Evolutionary conservation across 208 protist genomes (phyloP), one percentile per base, ranked within the genome.

Genomic region (Trypanosoma avium): DNA sequence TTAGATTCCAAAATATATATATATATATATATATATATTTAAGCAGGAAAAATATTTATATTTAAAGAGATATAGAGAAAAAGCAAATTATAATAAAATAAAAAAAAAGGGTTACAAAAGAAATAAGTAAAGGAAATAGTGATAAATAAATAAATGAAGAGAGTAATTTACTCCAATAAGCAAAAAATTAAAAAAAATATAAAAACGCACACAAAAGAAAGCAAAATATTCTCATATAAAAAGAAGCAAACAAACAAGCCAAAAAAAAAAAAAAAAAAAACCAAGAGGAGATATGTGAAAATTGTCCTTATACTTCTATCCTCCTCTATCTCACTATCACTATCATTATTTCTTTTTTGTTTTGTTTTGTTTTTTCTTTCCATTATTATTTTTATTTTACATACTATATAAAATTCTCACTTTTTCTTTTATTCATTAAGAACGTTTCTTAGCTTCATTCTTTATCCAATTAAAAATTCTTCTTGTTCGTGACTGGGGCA

Each of bases 281-380:
- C n/a, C n/a, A n/a, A n/a, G n/a, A n/a, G n/a, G n/a, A n/a, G n/a
- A n/a, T n/a, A n/a, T n/a, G n/a, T n/a, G n/a, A n/a, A n/a, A n/a
- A n/a, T n/a, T n/a, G n/a, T n/a, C n/a, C n/a, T n/a, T n/a, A n/a
- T n/a, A n/a, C n/a, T n/a, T n/a, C n/a, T 42, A 42, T 24, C 22
- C 8, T 10, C 30, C 22, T 38, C 26, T 32, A 10, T 26, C 24
- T 12, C n/a, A 48, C 42, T 35, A 27, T 12, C 36, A 46, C 35
- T n/a, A 4, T 6, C n/a, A 4, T 8, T 52, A 2, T 21, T 36
- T 8, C 8, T 49, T 21, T 21, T 9, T 64, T 15, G 17, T 47
- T 21, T 42, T n/a, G n/a, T 35, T 19, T 55, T 12, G 24, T 45
- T 58, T 19, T 32, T 80, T 52, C 12, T 61, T 58, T 22, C 42